Base-by-base conservation (phyloP, 2,329 filamentous ascomycete genomes). In the Microsporum ferrugineum region DNA sequence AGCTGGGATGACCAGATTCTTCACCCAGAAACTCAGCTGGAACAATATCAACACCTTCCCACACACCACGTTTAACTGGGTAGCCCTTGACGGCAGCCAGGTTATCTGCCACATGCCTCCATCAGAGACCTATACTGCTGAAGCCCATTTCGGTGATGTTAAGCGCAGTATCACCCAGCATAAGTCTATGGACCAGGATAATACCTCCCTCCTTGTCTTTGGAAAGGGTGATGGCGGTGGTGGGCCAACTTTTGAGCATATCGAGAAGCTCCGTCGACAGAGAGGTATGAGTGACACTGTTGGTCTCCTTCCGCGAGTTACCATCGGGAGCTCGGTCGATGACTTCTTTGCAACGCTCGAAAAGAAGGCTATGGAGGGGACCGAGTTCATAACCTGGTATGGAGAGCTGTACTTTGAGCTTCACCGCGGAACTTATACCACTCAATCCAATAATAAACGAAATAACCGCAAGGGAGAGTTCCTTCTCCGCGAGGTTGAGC, bases 11-110 rank as follows among this genome's bases (percentile, higher is more conserved):
- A 88, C 84, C 62, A 85, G 92, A 38, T 99, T 99, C 79, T 88
- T 99, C 70, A 99, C 94, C 0, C 94, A 99, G 75, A 99, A 99
- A 78, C 80, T 99, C 63, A 97, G 92, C 79, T 99, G 94, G 94
- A 97, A 97, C 79, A 97, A 97, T 73, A 97, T 97, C 81, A 97
- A 97, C 77, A 95, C 88, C 71, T 99, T 97, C 77, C 94, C 94
- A 0, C 94, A 97, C 71, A 97, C 94, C 4, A 97, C 94, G 0
- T 99, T 99, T 80, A 96, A 96, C 75, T 99, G 94, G 94, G 91
- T 99, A 36, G 85, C 91, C 10, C 83, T 96, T 12, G 94, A 99
- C 72, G 92, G 94, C 62, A 95, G 89, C 70, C 94, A 97, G 71
- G 94, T 99, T 66, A 84, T 99, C 64, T 97, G 92, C 73, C 94